Conservation (phyloP, 768 basidiomycete species). For the Ramaria rubella region DNA sequence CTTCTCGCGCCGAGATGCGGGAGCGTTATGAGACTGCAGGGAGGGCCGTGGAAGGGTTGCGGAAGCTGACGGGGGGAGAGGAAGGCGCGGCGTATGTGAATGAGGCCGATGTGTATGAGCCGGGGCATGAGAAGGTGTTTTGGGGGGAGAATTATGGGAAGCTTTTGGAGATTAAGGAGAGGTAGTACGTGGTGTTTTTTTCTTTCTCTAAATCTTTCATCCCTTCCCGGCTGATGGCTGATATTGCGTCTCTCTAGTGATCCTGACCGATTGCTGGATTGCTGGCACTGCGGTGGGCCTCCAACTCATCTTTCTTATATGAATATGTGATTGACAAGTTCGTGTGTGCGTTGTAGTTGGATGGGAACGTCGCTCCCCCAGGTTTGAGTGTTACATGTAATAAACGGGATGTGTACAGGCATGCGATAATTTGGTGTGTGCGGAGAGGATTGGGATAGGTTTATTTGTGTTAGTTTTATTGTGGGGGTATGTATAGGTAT, state of each 20-base stretch:
- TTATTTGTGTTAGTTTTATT: too few relatives aligned
- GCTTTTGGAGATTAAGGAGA: constrained; percentile 2
- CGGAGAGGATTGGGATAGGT: too few relatives aligned
- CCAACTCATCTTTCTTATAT: not conserved
- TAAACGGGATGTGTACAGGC: too few relatives aligned
- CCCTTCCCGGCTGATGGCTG: not conserved
- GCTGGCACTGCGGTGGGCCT: constrained; percentile 10
- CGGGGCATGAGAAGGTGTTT: not conserved
- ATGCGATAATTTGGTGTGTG: too few relatives aligned
- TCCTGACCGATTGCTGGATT: constrained; percentile 5
- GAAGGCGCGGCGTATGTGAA: constrained; percentile 34
- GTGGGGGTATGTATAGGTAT: too few relatives aligned
- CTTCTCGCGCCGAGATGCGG: constrained; percentile 32
- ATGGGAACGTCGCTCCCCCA: not conserved
- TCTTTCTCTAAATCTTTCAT: not conserved
- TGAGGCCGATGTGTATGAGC: constrained; percentile 9
- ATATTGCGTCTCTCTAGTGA: not conserved
- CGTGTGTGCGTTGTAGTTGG: not conserved
- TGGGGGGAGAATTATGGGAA: constrained; percentile 3
- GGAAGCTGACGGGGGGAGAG: constrained; percentile 28
- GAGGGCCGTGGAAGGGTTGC: constrained; percentile 33
- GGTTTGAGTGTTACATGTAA: not conserved
- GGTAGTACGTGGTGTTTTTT: constrained; percentile 1
- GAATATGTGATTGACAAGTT: not conserved
- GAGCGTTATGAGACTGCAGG: constrained; percentile 30